phyloP scores from a whole-genome alignment of 2,329 filamentous ascomycete genomes.

The Aureobasidium sp. region DNA sequence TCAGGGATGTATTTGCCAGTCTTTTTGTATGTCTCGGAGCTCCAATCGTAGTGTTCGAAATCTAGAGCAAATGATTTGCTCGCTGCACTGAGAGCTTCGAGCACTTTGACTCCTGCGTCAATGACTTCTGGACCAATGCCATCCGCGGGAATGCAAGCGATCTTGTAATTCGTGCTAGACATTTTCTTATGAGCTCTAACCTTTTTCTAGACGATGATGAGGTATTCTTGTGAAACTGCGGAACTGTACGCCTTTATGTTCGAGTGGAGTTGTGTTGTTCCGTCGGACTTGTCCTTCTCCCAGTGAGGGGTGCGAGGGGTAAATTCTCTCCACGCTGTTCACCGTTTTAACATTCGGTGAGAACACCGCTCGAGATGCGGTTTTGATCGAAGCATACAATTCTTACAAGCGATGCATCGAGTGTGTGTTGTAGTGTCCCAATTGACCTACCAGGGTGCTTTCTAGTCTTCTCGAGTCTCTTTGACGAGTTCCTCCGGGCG shows the following conservation, averaged over 20 bases:
- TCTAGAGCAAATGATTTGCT: slow-evolving; percentile 49
- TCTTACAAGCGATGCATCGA: background rate
- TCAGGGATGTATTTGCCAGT: slow-evolving; percentile 57
- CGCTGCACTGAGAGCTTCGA: slow-evolving; percentile 43
- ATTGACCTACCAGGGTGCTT: background rate
- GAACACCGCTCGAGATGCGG: background rate
- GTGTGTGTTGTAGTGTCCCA: background rate
- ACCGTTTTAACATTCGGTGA: background rate
- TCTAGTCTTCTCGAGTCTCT: background rate
- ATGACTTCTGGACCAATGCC: slow-evolving; percentile 63
- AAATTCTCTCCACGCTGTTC: background rate
- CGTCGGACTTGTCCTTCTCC: background rate
- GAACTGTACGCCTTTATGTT: background rate
- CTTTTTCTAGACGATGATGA: too few species aligned
- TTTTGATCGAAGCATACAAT: background rate
- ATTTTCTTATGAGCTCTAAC: background rate
- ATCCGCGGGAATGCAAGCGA: slow-evolving; percentile 60
- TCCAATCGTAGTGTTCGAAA: slow-evolving; percentile 59
- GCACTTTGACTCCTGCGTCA: slow-evolving; percentile 51
- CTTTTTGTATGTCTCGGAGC: slow-evolving; percentile 55
- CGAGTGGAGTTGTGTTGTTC: background rate
- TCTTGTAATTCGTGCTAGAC: slow-evolving; percentile 32
- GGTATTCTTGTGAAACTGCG: background rate
- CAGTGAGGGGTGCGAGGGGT: background rate
- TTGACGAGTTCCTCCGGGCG: background rate